Evolutionary conservation across 2,329 filamentous ascomycete species (phyloP), one percentile per base, ranked within the genome.

Genomic region (Calonectria pteridis): DNA sequence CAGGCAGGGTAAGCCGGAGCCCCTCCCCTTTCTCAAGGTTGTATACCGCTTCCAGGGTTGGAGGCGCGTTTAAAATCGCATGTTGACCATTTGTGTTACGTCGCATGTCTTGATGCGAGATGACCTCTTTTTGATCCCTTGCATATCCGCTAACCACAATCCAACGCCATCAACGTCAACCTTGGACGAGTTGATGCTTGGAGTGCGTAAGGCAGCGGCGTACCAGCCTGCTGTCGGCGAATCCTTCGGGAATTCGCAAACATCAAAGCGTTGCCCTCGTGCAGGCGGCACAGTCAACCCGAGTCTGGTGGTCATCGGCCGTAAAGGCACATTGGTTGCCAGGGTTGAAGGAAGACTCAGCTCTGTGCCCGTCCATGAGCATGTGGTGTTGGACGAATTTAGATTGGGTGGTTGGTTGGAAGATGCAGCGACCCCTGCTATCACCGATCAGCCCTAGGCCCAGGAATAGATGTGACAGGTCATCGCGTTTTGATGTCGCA

Each of bases 61-160:
- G 40, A 51, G 51, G 65, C 49, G 65, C 64, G 65, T 62, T 58
- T 68, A 55, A 50, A 72, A 68, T 65, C 65, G 65, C 70, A 51
- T 64, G 70, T 72, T 68, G 55, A 26, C 53, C 35, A 31, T 49
- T 72, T 72, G 70, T 72, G 65, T 68, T 68, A 68, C 70, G 65
- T 72, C 49, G 70, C 55, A 67, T 55, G 65, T 37, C 65, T 55
- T 69, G 55, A 53, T 46, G 70, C 69, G 69, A 59, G 55, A 72
- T 63, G 20, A 58, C 70, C 55, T 40, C 46, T 59, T 63, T 63
- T 72, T 28, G 65, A 68, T 58, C 58, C 43, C 55, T 58, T 72
- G 65, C 65, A 65, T 59, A 64, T 62, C 63, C 64, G 26, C 64
- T 72, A 72, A 64, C 53, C 55, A 29, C 53, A 63, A 55, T 14